Percentiles rank a stretch among this genome's conserved stretches.
phyloP scores from a whole-genome alignment of 345 rosid species.

The Camelina hispida region DNA sequence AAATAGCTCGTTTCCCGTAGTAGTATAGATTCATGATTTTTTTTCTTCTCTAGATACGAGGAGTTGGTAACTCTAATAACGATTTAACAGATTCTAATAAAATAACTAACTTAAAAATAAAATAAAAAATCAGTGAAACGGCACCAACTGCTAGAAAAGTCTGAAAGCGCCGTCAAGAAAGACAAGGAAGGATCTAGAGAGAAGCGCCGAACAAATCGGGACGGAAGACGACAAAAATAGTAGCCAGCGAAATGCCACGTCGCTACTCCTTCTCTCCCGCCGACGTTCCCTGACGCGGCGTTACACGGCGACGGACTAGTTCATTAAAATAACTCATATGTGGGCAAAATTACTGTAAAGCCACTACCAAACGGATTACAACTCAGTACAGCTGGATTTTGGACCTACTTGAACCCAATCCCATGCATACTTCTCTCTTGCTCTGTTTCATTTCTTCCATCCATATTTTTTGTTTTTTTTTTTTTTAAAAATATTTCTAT shows the following conservation, averaged over 20 bases:
- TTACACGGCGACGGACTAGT: constrained; percentile 29
- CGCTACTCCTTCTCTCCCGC: constrained; percentile 42
- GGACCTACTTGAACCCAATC: constrained; percentile 42
- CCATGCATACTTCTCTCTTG: constrained; percentile 42
- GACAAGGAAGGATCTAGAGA: constrained; percentile 38
- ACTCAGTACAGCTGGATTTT: constrained; percentile 42
- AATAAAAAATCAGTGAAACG: constrained; percentile 25
- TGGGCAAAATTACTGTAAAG: constrained; percentile 40
- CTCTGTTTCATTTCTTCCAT: constrained; percentile 29
- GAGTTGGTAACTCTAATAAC: background rate
- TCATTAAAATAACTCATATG: constrained; percentile 19
- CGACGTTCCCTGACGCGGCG: constrained; percentile 47
- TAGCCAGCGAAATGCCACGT: constrained; percentile 43
- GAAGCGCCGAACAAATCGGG: constrained; percentile 43
- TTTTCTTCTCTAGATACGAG: too few species aligned
- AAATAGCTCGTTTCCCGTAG: too few species aligned
- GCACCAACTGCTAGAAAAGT: constrained; percentile 18
- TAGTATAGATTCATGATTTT: too few species aligned
- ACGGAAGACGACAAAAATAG: constrained; percentile 41
- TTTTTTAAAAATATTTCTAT: too few species aligned
- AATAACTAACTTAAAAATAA: background rate
- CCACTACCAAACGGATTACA: constrained; percentile 35
- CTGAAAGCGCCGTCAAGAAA: constrained; percentile 40
- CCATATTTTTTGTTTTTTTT: background rate
- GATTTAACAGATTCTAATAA: background rate